Evolutionary conservation across 2,329 filamentous ascomycete genomes (phyloP).

Genomic region (Paracamarosporium sp.): DNA sequence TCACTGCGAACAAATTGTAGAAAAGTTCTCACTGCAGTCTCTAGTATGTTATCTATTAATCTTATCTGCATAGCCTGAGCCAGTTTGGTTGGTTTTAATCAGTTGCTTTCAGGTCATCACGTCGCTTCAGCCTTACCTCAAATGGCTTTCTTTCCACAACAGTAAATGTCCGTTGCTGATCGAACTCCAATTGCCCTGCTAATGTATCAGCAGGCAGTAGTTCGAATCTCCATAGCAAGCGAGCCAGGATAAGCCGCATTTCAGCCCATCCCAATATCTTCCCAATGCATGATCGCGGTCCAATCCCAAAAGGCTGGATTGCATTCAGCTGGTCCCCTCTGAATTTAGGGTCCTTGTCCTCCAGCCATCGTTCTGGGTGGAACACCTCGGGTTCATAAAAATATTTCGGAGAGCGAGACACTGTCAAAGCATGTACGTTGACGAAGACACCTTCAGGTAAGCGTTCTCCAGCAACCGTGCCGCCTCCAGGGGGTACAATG

Average conservation of each 20-base stretch:
- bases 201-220: not conserved
- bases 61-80: no score
- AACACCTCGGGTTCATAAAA: conserved; percentile 9
- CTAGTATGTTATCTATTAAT: no score
- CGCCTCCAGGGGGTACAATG: conserved; percentile 13
- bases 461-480: conserved; percentile 8
- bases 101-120: not conserved
- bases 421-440: conserved; percentile 2
- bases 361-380: no score
- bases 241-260: conserved; percentile 20
- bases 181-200: not conserved
- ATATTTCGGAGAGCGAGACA: not conserved
- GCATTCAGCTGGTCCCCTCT: no score
- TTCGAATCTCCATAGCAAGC: conserved; percentile 18
- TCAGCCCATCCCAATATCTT: conserved; percentile 24
- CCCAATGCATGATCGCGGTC: conserved; percentile 5
- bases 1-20: no score
- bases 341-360: no score
- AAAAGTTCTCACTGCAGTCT: no score
- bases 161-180: conserved; percentile 1
- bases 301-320: not conserved
- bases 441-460: conserved; percentile 11
- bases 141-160: conserved; percentile 5
- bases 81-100: no score
- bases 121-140: not conserved